Evolutionary conservation across 2,329 filamentous ascomycete species (phyloP).

Genomic region (Sporothrix pallida): DNA sequence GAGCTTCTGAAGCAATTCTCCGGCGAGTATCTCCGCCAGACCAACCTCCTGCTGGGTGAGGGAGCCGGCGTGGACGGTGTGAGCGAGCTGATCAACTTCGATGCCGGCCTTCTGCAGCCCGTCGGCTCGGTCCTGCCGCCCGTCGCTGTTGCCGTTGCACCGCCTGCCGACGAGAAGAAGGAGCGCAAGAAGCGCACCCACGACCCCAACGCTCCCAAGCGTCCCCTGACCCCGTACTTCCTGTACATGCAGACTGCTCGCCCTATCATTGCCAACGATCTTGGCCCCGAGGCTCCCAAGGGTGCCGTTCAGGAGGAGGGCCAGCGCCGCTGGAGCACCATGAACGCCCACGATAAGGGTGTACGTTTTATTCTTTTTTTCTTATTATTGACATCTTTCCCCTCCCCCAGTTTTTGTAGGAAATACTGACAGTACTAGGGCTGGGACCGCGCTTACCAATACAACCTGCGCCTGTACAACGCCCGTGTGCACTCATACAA

Average conservation of each 20-base stretch:
- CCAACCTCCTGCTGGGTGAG: slow-evolving; percentile 78
- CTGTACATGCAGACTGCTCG: slow-evolving; percentile 90
- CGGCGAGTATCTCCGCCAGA: slow-evolving; percentile 85
- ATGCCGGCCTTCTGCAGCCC: slow-evolving; percentile 56
- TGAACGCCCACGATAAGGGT: slow-evolving; percentile 74
- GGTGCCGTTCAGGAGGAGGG: slow-evolving; percentile 88
- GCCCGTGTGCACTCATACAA: slow-evolving; percentile 70
- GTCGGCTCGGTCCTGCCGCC: slow-evolving; percentile 44
- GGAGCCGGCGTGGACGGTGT: slow-evolving; percentile 57
- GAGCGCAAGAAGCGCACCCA: slow-evolving; percentile 86
- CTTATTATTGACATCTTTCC: background rate
- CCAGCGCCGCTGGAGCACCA: slow-evolving; percentile 81
- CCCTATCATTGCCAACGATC: slow-evolving; percentile 77
- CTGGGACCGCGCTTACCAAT: slow-evolving; percentile 71
- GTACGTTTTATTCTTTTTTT: slow-evolving; percentile 44
- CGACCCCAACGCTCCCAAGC: slow-evolving; percentile 94
- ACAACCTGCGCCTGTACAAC: slow-evolving; percentile 70
- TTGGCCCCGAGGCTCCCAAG: slow-evolving; percentile 76
- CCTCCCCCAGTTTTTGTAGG: background rate
- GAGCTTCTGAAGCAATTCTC: slow-evolving; percentile 79
- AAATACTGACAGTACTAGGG: slow-evolving; percentile 45
- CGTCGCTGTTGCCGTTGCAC: slow-evolving; percentile 46
- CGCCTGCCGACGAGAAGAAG: slow-evolving; percentile 72
- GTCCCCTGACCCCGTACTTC: slow-evolving; percentile 92
- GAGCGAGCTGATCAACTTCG: slow-evolving; percentile 58